Evolutionary conservation across 2,329 filamentous ascomycete genomes (phyloP), one percentile per base, ranked within the genome.

Genomic region (Trichoderma aggressivum): DNA sequence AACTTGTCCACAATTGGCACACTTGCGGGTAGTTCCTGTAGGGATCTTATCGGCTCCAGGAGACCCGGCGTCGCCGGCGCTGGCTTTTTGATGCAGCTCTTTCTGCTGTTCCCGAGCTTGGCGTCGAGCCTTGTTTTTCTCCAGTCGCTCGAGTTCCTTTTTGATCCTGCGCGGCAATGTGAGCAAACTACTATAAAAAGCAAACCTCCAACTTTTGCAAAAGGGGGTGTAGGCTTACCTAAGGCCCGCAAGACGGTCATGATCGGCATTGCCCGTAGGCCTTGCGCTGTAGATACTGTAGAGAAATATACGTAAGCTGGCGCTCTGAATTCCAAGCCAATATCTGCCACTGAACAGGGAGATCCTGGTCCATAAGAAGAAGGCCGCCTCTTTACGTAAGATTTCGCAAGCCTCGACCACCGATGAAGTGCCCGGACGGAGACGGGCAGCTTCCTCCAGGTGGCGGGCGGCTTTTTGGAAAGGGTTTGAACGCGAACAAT

Each of bases 1-100:
- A 69, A 97, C 92, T 81, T 96, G 92, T 64, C 96, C 96, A 83
- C 96, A 99, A 81, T 98, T 98, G 75, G 96, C 96, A 83, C 96
- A 99, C 84, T 98, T 98, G 77, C 97, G 88, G 39, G 91, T 91
- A 70, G 93, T 97, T 73, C 91, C 90, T 61, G 84, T 87, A 72
- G 85, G 84, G 76, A 86, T 83, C 78, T 89, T 88, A 78, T 86
- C 87, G 63, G 74, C 74, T 28, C 78, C 78, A 28, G 87, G 87
- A 34, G 87, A 88, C 61, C 80, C 84, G 43, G 84, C 84, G 64
- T 85, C 86, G 64, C 81, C 83, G 55, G 78, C 75, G 72, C 78
- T 80, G 61, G 80, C 79, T 70, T 81, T 83, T 24, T 86, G 86
- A 74, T 86, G 85, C 66, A 88, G 81, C 76, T 89, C 90, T 81